Conservation (phyloP, 345 rosid genomes). For the Salix caprea region DNA sequence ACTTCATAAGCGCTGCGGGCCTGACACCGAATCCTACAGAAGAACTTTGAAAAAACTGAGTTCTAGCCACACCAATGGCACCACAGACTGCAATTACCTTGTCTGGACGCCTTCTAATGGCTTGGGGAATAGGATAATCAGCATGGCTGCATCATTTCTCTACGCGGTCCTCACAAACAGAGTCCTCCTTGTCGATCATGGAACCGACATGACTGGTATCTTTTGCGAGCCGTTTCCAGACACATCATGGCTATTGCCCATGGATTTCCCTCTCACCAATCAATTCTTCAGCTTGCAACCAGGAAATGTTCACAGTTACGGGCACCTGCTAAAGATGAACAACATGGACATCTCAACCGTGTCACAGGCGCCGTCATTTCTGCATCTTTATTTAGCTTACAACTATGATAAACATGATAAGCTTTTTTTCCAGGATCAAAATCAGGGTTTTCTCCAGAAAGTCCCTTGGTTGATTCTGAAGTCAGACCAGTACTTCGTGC, state of each 20-base stretch:
- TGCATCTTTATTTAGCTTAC: neutral
- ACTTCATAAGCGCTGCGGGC: conserved; percentile 18
- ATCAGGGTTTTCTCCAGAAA: conserved; percentile 4
- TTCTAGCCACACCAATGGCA: neutral
- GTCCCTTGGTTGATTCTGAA: conserved; percentile 21
- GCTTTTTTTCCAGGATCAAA: conserved; percentile 13
- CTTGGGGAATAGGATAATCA: conserved; percentile 22
- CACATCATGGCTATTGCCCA: conserved; percentile 13
- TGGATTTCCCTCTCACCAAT: neutral
- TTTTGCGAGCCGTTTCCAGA: conserved; percentile 24
- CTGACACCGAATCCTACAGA: conserved; percentile 7
- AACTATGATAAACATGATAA: neutral
- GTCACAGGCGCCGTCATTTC: neutral
- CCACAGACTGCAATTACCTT: conserved; percentile 14
- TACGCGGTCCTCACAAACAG: conserved; percentile 24
- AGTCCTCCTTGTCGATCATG: conserved; percentile 5
- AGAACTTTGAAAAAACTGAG: neutral
- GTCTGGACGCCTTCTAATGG: conserved; percentile 13
- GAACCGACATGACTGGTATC: conserved; percentile 5
- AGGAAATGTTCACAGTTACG: neutral
- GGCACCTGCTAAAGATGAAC: neutral
- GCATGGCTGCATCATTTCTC: conserved; percentile 18
- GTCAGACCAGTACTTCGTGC: conserved; percentile 19
- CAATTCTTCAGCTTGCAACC: neutral
- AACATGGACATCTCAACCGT: neutral